A percentile compares a stretch with the other conserved stretches of the same genome.
These are phyloP conservation scores for Gnomoniopsis smithogilvyi DNA, from an alignment of 2,329 filamentous ascomycete species.

Conservation along the genomic window DNA sequence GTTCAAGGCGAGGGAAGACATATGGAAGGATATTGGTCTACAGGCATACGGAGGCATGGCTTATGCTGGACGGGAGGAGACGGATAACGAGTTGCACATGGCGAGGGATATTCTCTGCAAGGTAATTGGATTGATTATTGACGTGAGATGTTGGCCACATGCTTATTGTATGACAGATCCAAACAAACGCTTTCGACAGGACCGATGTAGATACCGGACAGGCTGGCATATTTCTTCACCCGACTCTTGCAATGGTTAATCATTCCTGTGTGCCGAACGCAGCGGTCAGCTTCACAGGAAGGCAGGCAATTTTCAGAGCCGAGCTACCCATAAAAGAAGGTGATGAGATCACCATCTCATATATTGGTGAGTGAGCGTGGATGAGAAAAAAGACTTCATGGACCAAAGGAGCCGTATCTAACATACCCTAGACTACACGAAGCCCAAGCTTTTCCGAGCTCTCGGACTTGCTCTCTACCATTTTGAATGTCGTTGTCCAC, in stretches of 20 bases:
- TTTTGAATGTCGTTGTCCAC: conserved; percentile 49
- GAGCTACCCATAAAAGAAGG: conserved; percentile 44
- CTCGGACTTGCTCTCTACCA: conserved; percentile 45
- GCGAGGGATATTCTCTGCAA: conserved; percentile 52
- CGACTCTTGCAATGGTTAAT: conserved; percentile 56
- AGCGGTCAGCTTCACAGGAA: conserved; percentile 51
- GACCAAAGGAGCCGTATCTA: neutral
- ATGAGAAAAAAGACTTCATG: neutral
- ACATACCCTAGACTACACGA: conserved; percentile 41
- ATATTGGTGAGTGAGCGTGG: conserved; percentile 46
- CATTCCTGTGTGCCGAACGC: conserved; percentile 62
- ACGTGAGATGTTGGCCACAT: too few relatives aligned
- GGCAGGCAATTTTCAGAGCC: conserved; percentile 49
- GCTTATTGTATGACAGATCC: conserved; percentile 40
- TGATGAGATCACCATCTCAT: conserved; percentile 60
- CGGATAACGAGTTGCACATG: conserved; percentile 32
- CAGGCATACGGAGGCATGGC: conserved; percentile 49
- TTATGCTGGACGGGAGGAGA: conserved; percentile 38
- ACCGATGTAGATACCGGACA: conserved; percentile 49
- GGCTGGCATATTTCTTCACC: conserved; percentile 54
- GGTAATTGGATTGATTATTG: conserved; percentile 29
- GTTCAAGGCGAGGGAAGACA: conserved; percentile 31
- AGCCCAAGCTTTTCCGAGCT: conserved; percentile 40
- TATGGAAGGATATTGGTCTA: conserved; percentile 46
- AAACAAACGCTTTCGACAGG: conserved; percentile 60